Conservation (phyloP, 225 moss, liverwort and hornwort species). For the Marchantia paleacea region DNA sequence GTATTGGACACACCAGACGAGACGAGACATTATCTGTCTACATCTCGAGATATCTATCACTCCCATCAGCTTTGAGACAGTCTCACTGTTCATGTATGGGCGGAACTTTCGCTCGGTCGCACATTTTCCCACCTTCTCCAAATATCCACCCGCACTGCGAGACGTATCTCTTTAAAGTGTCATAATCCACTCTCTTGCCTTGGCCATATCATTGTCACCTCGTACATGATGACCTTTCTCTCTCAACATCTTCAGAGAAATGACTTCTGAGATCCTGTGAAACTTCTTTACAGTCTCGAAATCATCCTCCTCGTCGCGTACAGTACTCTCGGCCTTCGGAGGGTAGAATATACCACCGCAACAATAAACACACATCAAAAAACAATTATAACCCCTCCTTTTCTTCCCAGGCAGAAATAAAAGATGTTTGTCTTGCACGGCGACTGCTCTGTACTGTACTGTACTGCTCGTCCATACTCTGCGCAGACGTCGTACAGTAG, state of each 20-base stretch:
- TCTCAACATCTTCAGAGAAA: neutral
- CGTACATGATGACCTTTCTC: constrained; percentile 3
- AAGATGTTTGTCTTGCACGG: neutral
- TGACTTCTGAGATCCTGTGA: neutral
- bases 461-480: no score
- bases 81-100: neutral
- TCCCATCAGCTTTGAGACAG: neutral
- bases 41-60: neutral
- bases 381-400: neutral
- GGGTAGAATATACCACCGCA: neutral
- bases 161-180: neutral
- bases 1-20: neutral
- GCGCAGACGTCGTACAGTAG: neutral
- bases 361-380: neutral
- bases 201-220: neutral
- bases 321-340: neutral
- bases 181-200: neutral
- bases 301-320: neutral
- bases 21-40: neutral
- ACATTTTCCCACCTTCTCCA: neutral
- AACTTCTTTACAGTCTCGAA: neutral
- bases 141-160: neutral
- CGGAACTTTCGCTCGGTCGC: neutral
- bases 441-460: neutral
- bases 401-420: neutral